Percentiles rank a stretch among this genome's conserved stretches.
phyloP scores from a whole-genome alignment of 2,329 filamentous ascomycete genomes.

The Neonectria hederae region DNA sequence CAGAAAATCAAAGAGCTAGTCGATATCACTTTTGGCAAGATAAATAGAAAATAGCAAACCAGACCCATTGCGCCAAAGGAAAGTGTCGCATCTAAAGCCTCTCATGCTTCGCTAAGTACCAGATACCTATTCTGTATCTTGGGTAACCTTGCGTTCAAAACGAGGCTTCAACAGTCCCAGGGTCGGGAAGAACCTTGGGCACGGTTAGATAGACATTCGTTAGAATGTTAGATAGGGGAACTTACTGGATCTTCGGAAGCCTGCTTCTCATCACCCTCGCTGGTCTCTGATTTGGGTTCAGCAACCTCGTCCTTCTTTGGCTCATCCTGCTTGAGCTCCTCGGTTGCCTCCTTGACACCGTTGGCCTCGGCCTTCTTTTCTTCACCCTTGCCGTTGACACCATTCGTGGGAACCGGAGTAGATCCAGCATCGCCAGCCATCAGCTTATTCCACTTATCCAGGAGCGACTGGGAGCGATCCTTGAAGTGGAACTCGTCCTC shows the following conservation, averaged over 20 bases:
- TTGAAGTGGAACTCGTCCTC: conserved; percentile 94
- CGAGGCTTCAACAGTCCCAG: conserved; percentile 50
- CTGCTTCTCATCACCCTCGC: conserved; percentile 35
- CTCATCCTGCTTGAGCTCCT: conserved; percentile 51
- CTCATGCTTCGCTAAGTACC: conserved; percentile 22
- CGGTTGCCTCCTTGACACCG: conserved; percentile 51
- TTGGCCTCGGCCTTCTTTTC: conserved; percentile 54
- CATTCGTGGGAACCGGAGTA: conserved; percentile 53
- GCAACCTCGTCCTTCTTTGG: conserved; percentile 35
- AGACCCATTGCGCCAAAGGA: conserved; percentile 43
- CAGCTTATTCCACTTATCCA: conserved; percentile 90
- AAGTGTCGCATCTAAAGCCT: conserved; percentile 36
- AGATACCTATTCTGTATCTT: conserved; percentile 15
- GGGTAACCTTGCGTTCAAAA: conserved; percentile 39
- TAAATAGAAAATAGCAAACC: conserved; percentile 36
- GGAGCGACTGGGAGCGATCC: conserved; percentile 77
- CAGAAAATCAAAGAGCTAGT: conserved; percentile 37
- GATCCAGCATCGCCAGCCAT: conserved; percentile 68
- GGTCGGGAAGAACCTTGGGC: conserved; percentile 40
- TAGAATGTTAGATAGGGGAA: neutral
- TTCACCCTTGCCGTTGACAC: conserved; percentile 57
- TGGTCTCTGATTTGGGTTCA: conserved; percentile 32
- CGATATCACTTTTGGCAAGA: conserved; percentile 41
- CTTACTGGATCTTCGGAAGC: conserved; percentile 52
- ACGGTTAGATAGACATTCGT: conserved; percentile 21